phyloP scores from a whole-genome alignment of 345 rosid genomes.

The Cochlearia excelsa region DNA sequence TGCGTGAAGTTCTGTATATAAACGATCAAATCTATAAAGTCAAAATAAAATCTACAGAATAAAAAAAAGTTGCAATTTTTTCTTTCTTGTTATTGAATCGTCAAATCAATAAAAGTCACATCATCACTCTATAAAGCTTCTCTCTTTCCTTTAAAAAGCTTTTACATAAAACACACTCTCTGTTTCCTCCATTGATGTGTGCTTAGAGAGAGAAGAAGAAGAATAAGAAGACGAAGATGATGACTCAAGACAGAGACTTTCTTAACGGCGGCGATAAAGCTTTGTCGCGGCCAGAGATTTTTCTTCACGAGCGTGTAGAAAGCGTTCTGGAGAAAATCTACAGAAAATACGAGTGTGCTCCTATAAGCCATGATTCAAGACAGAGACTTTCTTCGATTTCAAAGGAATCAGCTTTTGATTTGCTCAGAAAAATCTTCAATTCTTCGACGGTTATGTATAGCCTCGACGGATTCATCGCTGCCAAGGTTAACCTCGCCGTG shows the following conservation, averaged over 20 bases:
- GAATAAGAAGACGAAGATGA: not conserved
- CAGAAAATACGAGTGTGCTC: conserved; percentile 29
- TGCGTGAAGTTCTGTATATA: too few relatives aligned
- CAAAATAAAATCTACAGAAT: too few relatives aligned
- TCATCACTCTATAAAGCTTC: too few relatives aligned
- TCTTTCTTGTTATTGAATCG: too few relatives aligned
- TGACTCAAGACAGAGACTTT: not conserved
- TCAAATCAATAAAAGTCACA: too few relatives aligned
- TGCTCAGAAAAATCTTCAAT: conserved; percentile 23
- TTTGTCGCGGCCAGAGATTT: conserved; percentile 19
- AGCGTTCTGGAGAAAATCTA: conserved; percentile 40
- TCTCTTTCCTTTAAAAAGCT: too few relatives aligned
- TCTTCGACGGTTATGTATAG: not conserved
- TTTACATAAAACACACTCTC: too few relatives aligned
- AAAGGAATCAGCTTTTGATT: conserved; percentile 38
- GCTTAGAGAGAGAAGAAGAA: not conserved
- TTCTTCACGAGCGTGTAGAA: conserved; percentile 43
- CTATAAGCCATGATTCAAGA: conserved; percentile 28
- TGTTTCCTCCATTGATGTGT: too few relatives aligned
- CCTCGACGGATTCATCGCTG: conserved; percentile 26
- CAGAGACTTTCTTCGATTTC: conserved; percentile 32
- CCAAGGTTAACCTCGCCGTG: not conserved
- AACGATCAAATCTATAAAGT: too few relatives aligned
- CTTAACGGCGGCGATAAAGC: not conserved
- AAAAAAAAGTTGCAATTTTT: too few relatives aligned